These are phyloP conservation scores for Chaetomium globosum DNA, from an alignment of 2,329 filamentous ascomycete species.

Conservation along the genomic window DNA sequence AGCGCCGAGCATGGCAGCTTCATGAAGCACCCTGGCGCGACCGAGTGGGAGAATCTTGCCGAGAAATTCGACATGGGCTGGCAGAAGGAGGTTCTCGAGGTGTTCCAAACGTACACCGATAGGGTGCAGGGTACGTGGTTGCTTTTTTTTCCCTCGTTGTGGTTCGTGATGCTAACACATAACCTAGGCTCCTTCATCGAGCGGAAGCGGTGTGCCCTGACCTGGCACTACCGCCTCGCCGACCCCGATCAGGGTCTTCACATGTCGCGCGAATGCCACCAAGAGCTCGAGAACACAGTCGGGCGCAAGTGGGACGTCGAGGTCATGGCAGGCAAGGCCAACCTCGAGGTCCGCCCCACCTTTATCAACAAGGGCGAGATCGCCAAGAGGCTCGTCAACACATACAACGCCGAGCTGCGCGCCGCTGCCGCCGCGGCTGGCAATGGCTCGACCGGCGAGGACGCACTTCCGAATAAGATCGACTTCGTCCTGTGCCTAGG, in stretches of 20 bases:
- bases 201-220: conserved; percentile 88
- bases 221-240: conserved; percentile 94
- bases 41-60: conserved; percentile 85
- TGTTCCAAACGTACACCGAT: conserved; percentile 88
- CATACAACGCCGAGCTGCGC: conserved; percentile 59
- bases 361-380: conserved; percentile 99
- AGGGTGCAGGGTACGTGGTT: conserved; percentile 70
- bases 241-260: conserved; percentile 82
- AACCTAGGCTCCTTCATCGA: conserved; percentile 81
- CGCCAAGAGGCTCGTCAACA: conserved; percentile 75
- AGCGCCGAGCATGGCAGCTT: conserved; percentile 97
- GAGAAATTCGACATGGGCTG: conserved; percentile 88
- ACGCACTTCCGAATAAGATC: conserved; percentile 55
- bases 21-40: conserved; percentile 75
- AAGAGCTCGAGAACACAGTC: conserved; percentile 76
- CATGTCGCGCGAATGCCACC: conserved; percentile 79
- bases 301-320: conserved; percentile 84
- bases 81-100: conserved; percentile 80
- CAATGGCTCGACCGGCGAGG: conserved; percentile 32
- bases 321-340: conserved; percentile 95
- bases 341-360: conserved; percentile 91
- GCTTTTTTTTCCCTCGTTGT: background rate
- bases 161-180: background rate
- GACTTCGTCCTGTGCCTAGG: conserved; percentile 90
- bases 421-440: background rate